Evolutionary conservation across 2,329 filamentous ascomycete genomes (phyloP), one percentile per base, ranked within the genome.

Genomic region (Elsinoe fawcettii): DNA sequence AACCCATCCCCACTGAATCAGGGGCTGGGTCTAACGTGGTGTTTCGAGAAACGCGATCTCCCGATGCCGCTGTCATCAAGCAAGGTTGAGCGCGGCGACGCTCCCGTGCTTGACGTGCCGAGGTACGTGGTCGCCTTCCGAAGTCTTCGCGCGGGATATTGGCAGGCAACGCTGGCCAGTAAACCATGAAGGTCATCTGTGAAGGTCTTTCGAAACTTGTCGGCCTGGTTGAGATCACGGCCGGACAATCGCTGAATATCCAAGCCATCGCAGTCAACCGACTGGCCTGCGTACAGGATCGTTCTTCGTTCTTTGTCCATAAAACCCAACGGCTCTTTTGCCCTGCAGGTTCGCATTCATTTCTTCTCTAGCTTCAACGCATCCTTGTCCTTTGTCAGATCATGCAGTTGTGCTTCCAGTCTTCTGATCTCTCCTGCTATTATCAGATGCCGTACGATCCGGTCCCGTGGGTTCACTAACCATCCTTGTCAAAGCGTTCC

Each of bases 401-500:
- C 53, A 44, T 55, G 53, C 53, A 55, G 23, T 34, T 44, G 36
- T 16, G 36, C 53, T 46, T 55, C 53, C 20, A 55, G 36, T 44
- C 25, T 23, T 22, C 23, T 55, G 36, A 55, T 23, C 39, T 55
- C 39, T 25, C 36, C 53, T 55, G 39, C 14, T 18, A 16, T 16
- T 43, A 12, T 46, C 11, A 55, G 36, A 22, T 34, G 47, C 53
- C 36, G 20, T 54, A 12, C 20, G 34, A 25, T 16, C 36, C 51
- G 23, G 8, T 37, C 30, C 34, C 1, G 20, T n/a, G 2, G 32
- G 8, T n/a, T 25, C 20, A 55, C 54, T 56, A 14, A 85, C 84
- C 78, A 63, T 80, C 72, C 63, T 80, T 81, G 44, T 83, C 75
- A 18, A 74, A 73, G 66, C 80, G 83, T 58, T 81, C 75, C 73